phyloP scores from a whole-genome alignment of 768 basidiomycete genomes.

The Xerocomus spinulosus region DNA sequence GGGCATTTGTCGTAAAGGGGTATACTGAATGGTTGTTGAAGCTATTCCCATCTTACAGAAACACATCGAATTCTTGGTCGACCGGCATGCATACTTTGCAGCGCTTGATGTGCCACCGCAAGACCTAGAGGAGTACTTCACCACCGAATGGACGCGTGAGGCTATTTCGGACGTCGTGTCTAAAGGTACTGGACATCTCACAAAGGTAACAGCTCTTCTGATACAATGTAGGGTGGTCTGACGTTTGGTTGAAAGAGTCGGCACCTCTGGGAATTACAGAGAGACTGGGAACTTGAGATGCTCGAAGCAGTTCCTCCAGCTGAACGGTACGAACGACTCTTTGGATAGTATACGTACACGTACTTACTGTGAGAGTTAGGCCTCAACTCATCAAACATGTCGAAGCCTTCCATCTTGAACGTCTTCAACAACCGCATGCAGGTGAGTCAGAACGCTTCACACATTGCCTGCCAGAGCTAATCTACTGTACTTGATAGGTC shows the following conservation, averaged over 20 bases:
- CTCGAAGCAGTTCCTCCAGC: slow-evolving; percentile 45
- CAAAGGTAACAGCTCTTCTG: slow-evolving; percentile 42
- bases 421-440: slow-evolving; percentile 73
- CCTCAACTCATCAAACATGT: slow-evolving; percentile 44
- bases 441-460: slow-evolving; percentile 39
- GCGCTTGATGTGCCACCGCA: slow-evolving; percentile 39
- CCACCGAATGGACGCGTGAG: slow-evolving; percentile 54
- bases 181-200: slow-evolving; percentile 58
- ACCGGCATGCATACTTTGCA: slow-evolving; percentile 35
- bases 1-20: slow-evolving; percentile 3
- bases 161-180: slow-evolving; percentile 51
- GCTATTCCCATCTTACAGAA: slow-evolving; percentile 71
- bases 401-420: slow-evolving; percentile 55
- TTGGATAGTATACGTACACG: background rate
- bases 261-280: slow-evolving; percentile 63
- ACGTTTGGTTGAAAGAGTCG: slow-evolving; percentile 48
- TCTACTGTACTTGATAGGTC: slow-evolving; percentile 41
- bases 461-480: background rate
- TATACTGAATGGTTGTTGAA: slow-evolving; percentile 31
- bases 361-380: slow-evolving; percentile 28
- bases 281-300: slow-evolving; percentile 70
- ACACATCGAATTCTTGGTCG: slow-evolving; percentile 59
- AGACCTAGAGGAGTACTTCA: slow-evolving; percentile 55
- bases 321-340: slow-evolving; percentile 40
- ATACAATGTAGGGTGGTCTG: slow-evolving; percentile 7